Percentiles rank a stretch among this genome's conserved stretches.
These are phyloP conservation scores for Scenedesmus sp. DNA, from an alignment of 163 green algal genomes.

Conservation along the genomic window DNA sequence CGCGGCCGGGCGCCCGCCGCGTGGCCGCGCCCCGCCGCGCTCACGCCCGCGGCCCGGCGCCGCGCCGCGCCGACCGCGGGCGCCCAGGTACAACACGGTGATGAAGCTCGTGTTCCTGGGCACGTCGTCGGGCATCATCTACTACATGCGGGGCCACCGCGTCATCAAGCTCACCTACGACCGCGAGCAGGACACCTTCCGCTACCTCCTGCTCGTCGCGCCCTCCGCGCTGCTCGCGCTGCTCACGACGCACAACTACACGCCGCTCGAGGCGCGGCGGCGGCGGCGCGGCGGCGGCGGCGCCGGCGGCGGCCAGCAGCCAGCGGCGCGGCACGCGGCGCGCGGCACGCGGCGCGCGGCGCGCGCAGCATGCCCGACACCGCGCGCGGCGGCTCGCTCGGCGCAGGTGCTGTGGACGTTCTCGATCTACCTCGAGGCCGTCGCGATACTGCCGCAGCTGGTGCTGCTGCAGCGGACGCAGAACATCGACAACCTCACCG, in stretches of 20 bases:
- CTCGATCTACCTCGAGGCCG: conserved; percentile 98
- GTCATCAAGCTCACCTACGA: conserved; percentile 95
- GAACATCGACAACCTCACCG: conserved; percentile 99
- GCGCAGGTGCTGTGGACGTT: conserved; percentile 92
- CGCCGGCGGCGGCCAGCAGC: background rate
- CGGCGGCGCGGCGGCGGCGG: too few relatives aligned
- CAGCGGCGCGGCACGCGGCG: too few relatives aligned
- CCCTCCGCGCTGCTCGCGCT: conserved; percentile 82
- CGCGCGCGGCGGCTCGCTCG: too few relatives aligned
- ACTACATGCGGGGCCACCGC: conserved; percentile 92
- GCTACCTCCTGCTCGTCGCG: conserved; percentile 73
- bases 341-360: background rate
- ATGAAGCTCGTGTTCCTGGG: conserved; percentile 99
- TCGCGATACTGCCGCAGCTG: conserved; percentile 99
- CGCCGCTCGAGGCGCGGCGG: conserved; percentile 74
- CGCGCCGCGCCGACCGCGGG: background rate
- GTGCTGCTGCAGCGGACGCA: conserved; percentile 96
- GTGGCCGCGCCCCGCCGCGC: background rate
- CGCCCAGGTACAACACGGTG: conserved; percentile 94
- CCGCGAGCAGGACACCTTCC: conserved; percentile 97
- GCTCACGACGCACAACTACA: conserved; percentile 49
- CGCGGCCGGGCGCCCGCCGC: background rate
- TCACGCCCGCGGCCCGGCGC: background rate
- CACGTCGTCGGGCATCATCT: conserved; percentile 89
- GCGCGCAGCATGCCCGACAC: too few relatives aligned